Conservation (phyloP, 257 asterid species). For the Solanum neorickii region DNA sequence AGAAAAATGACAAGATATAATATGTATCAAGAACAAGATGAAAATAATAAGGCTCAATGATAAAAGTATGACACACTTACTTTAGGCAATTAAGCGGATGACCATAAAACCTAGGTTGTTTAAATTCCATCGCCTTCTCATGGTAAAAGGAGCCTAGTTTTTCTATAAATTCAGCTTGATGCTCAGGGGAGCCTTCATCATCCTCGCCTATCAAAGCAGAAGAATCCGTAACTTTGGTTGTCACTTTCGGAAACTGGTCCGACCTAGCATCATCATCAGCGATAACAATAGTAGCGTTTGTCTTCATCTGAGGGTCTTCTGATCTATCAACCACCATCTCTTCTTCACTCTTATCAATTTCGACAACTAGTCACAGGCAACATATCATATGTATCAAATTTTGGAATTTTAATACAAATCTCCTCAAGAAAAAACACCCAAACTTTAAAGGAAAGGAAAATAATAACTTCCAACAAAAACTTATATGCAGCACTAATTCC, state of each 20-base stretch:
- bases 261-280: conserved; percentile 2
- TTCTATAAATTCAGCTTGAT: conserved; percentile 66
- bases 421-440: neutral
- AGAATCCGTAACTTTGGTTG: conserved; percentile 15
- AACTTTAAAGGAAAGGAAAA: neutral
- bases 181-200: conserved; percentile 80
- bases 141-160: conserved; percentile 59
- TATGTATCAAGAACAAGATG: neutral
- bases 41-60: neutral
- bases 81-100: conserved; percentile 73
- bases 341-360: conserved; percentile 34
- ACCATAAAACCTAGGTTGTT: conserved; percentile 82
- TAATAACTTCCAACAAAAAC: neutral
- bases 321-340: conserved; percentile 27
- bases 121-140: conserved; percentile 57
- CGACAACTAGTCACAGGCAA: conserved; percentile 11
- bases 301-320: neutral
- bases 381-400: neutral
- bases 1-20: neutral
- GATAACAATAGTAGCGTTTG: neutral
- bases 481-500: neutral
- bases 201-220: conserved; percentile 11
- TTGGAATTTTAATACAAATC: neutral
- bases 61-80: too few species aligned
- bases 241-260: conserved; percentile 7